Conservation (phyloP, 768 basidiomycete genomes). For the Mycena olivaceomarginata region DNA sequence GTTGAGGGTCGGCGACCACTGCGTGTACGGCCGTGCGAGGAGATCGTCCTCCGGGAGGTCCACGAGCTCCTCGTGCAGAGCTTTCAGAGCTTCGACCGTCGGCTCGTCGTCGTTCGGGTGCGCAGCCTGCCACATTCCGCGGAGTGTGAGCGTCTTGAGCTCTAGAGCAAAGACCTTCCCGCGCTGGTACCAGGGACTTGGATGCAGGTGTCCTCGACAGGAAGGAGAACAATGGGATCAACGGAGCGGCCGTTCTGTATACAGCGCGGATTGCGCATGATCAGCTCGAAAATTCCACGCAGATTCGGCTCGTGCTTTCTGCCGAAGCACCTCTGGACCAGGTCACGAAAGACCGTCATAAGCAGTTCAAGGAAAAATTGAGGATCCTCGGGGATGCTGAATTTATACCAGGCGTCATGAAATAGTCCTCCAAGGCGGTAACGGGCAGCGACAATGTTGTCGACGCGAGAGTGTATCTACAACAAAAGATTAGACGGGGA, state of each 20-base stretch:
- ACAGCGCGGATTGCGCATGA: constrained; percentile 5
- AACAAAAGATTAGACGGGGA: background rate
- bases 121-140: constrained; percentile 24
- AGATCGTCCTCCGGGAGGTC: constrained; percentile 2
- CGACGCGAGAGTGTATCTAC: constrained; percentile 9
- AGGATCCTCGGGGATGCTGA: background rate
- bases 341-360: constrained; percentile 1
- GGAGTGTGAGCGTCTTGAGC: constrained; percentile 19
- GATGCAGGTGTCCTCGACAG: background rate
- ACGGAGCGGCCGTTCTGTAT: background rate
- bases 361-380: background rate
- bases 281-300: constrained; percentile 30
- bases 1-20: constrained; percentile 13
- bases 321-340: background rate
- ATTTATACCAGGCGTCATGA: background rate
- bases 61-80: constrained; percentile 16
- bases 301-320: constrained; percentile 14
- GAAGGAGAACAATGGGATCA: background rate
- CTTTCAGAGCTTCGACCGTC: background rate
- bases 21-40: constrained; percentile 1
- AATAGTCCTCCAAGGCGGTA: background rate
- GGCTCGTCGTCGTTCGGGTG: constrained; percentile 30
- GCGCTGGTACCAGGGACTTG: background rate
- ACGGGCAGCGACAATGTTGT: constrained; percentile 1
- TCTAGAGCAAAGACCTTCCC: background rate